phyloP scores from a whole-genome alignment of 2,329 filamentous ascomycete genomes.

The Fusarium incarnatum region DNA sequence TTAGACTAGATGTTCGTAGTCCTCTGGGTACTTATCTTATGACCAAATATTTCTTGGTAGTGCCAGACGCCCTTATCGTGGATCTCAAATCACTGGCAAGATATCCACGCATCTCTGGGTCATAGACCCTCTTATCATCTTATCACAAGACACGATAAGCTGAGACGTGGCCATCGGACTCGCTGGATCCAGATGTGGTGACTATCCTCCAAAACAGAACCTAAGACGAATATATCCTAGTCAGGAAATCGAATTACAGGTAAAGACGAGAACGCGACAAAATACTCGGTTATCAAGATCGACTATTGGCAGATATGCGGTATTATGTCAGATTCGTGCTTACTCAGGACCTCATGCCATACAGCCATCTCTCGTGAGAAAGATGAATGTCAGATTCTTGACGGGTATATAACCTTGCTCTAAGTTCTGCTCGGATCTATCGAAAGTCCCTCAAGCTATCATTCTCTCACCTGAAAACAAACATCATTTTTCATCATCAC shows the following conservation, averaged over 20 bases:
- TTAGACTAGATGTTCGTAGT: too few species aligned
- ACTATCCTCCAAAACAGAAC: neutral
- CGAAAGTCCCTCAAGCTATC: neutral
- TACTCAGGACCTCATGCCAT: neutral
- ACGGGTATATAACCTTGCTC: neutral
- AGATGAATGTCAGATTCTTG: neutral
- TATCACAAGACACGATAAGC: neutral
- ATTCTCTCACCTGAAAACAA: neutral
- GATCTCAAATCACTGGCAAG: too few species aligned
- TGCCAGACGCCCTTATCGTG: too few species aligned
- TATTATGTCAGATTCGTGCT: neutral
- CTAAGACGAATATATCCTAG: neutral
- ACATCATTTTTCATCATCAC: neutral
- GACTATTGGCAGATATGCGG: neutral
- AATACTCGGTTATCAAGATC: neutral
- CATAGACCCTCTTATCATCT: neutral
- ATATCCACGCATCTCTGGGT: fast-evolving
- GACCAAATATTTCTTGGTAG: too few species aligned
- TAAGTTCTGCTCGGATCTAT: neutral
- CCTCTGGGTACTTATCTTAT: too few species aligned
- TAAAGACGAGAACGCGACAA: neutral
- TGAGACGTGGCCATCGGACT: neutral
- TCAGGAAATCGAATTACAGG: neutral
- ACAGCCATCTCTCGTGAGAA: neutral
- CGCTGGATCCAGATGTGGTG: neutral